Evolutionary conservation across 2,329 filamentous ascomycete species (phyloP).

Genomic region (Botrytis fabae): DNA sequence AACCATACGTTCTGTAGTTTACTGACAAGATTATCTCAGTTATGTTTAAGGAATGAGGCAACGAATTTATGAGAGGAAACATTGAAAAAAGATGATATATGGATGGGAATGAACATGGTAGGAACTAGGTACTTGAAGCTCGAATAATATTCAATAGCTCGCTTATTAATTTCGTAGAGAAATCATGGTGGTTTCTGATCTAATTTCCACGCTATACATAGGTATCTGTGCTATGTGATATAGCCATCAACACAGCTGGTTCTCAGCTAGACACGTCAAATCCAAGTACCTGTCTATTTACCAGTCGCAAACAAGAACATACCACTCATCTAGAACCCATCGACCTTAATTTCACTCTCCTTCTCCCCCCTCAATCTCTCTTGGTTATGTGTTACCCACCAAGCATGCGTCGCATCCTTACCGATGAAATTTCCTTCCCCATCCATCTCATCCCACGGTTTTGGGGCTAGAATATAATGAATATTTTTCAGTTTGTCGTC

Average conservation of each 20-base stretch:
- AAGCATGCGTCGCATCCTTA: slow-evolving; percentile 51
- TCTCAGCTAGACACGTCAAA: background rate
- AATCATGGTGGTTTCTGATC: background rate
- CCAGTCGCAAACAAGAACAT: background rate
- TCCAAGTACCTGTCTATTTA: background rate
- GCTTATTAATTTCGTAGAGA: background rate
- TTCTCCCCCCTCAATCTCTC: slow-evolving; percentile 43
- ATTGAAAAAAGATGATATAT: background rate
- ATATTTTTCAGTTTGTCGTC: slow-evolving; percentile 61
- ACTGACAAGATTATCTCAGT: background rate
- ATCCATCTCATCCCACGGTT: slow-evolving; percentile 59
- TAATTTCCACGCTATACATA: background rate
- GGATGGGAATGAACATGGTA: background rate
- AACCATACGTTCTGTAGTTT: background rate
- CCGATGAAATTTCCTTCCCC: slow-evolving; percentile 45
- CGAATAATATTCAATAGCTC: background rate
- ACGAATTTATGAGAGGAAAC: background rate
- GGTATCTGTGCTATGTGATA: background rate
- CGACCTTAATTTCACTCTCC: slow-evolving; percentile 36
- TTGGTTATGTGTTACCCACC: slow-evolving; percentile 56
- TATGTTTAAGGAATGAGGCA: background rate
- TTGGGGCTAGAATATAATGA: slow-evolving; percentile 61
- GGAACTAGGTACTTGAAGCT: background rate
- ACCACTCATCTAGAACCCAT: slow-evolving; percentile 28
- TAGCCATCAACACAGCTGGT: background rate